Evolutionary conservation across 2,329 filamentous ascomycete genomes (phyloP), one percentile per base, ranked within the genome.

Genomic region (Colletotrichum echinochloae): DNA sequence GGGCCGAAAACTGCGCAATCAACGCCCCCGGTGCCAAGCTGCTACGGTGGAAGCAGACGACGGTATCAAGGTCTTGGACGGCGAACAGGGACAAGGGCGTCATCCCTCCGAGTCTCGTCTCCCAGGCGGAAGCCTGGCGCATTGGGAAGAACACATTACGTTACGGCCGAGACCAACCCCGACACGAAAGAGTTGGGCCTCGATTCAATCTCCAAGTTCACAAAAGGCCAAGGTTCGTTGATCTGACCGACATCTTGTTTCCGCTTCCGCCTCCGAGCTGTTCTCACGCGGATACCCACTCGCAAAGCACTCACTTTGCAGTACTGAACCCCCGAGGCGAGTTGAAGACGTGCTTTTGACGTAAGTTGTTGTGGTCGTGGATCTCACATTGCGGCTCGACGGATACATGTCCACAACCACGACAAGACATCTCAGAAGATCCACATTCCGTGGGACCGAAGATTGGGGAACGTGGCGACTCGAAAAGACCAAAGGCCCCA

Each of bases 231-330:
- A 51, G 55, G 66, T 55, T 55, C 23, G 39, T 16, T 4, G 28
- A 46, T 39, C 67, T 62, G 26, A 60, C n/a, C 67, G 57, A 67
- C 23, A 37, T 52, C 55, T 57, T 56, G 67, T 11, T 61, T 62
- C 20, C 48, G 39, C 28, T 70, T 62, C 48, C 48, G 64, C 5
- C 52, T 57, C 49, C 51, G 39, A 5, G 28, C 35, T n/a, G 67
- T n/a, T 20, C 3, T n/a, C 18, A 11, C 41, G 54, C n/a, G 39
- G 49, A 5, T 49, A 28, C 5, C 28, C 35, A 12, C 37, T 49
- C 18, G 18, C 44, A 60, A 14, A 60, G 26, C 18, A 30, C n/a
- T 5, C 30, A 33, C 23, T n/a, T 26, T 60, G n/a, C 44, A 39
- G 12, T 28, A 26, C 30, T 37, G 41, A 28, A 49, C 57, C 6